Evolutionary conservation across 768 basidiomycete species (phyloP).

Genomic region (Bullera alba): DNA sequence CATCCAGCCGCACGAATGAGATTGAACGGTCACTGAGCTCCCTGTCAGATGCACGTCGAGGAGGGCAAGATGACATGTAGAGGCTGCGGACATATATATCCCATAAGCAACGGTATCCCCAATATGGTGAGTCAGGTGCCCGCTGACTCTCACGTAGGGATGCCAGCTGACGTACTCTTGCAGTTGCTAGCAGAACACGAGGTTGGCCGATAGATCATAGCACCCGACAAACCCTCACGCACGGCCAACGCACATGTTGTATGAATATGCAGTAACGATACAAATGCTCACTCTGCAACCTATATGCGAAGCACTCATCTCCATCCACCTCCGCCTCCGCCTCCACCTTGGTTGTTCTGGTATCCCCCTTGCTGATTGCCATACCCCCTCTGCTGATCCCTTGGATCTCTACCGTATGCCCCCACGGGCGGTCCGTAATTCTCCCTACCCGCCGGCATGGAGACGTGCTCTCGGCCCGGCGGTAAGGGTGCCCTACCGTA

Average conservation of each 20-base stretch:
- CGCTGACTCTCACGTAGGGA: neutral
- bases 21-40: neutral
- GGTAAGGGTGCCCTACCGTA: too few relatives aligned
- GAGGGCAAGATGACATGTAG: constrained; percentile 91
- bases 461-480: too few relatives aligned
- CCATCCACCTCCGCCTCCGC: constrained; percentile 7
- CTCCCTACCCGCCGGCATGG: too few relatives aligned
- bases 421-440: constrained; percentile 33
- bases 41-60: constrained; percentile 71
- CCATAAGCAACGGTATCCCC: constrained; percentile 87
- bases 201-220: constrained; percentile 43
- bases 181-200: constrained; percentile 91
- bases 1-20: neutral
- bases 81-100: constrained; percentile 81
- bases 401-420: neutral
- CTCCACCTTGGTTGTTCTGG: too few relatives aligned
- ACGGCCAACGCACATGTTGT: neutral
- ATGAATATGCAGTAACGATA: neutral
- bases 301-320: neutral
- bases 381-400: neutral
- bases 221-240: too few relatives aligned
- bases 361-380: neutral
- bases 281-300: neutral
- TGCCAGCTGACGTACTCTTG: neutral
- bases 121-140: constrained; percentile 71